Evolutionary conservation across 2,329 filamentous ascomycete species (phyloP), one percentile per base, ranked within the genome.

Genomic region (Orbilia blumenaviensis): DNA sequence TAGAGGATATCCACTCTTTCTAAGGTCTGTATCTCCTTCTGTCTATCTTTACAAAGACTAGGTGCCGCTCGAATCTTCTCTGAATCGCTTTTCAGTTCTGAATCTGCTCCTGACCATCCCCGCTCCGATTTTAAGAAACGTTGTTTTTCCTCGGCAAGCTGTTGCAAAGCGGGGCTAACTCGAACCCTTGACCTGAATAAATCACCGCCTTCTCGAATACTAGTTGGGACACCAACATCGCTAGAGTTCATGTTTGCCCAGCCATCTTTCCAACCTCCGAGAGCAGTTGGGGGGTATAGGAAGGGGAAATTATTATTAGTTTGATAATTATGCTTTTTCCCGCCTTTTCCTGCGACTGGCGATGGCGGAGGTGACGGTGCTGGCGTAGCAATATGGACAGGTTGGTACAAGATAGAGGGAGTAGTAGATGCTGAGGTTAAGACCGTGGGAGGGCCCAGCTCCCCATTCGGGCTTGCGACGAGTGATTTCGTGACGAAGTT

Each of bases 281-380:
- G 90, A 83, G 97, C 94, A 16, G 97, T 85, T 0, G 95, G 95
- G 1, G 95, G 95, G 80, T 99, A 99, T 84, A 99, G 89, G 81
- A 99, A 98, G 0, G 95, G 95, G 78, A 99, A 98, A 81, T 97
- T 95, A 80, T 99, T 95, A 81, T 99, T 99, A 0, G 95, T 99
- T 82, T 99, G 95, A 81, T 99, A 99, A 80, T 98, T 99, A 81
- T 99, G 95, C 82, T 99, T 99, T 86, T 99, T 99, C 0, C 91
- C 94, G 62, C 93, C 88, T 2, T 88, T 87, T 0, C 88, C 94
- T 34, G 91, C 90, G 8, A 86, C 87, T 0, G 95, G 95, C 0
- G 94, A 97, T 0, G 95, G 95, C 0, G 95, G 95, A 23, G 95
- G 95, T 0, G 95, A 99, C 0, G 95, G 95, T 0, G 94, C 94